Evolutionary conservation across 192 early-diverging fungal genomes (phyloP).

Genomic region (Coemansia sp.): DNA sequence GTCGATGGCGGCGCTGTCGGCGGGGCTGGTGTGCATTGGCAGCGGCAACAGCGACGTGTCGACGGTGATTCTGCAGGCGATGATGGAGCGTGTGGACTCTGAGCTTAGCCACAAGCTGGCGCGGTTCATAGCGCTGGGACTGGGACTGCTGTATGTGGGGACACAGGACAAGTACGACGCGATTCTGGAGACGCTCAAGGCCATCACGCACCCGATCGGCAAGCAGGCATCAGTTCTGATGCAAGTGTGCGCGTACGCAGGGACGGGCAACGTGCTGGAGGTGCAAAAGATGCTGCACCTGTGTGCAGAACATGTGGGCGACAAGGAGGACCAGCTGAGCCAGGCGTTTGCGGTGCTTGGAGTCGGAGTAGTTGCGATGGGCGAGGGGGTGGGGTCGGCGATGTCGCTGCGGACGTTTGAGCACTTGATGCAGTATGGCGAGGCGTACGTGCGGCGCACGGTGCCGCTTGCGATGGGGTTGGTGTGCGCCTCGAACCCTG

Average conservation of each 20-base stretch:
- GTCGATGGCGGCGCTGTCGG: constrained; percentile 81
- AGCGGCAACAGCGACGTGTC: constrained; percentile 87
- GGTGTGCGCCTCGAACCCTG: constrained; percentile 94
- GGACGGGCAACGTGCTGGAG: constrained; percentile 94
- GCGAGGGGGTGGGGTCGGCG: constrained; percentile 93
- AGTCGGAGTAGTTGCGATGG: constrained; percentile 93
- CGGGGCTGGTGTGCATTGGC: constrained; percentile 92
- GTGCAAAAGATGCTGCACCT: constrained; percentile 94
- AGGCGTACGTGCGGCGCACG: constrained; percentile 86
- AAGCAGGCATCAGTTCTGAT: constrained; percentile 86
- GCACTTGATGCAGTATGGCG: constrained; percentile 99
- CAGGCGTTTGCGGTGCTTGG: constrained; percentile 97
- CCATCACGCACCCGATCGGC: constrained; percentile 89
- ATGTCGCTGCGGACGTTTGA: constrained; percentile 95
- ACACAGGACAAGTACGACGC: constrained; percentile 89
- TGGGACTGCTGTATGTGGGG: constrained; percentile 86
- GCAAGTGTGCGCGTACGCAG: constrained; percentile 87
- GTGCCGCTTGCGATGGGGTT: constrained; percentile 95
- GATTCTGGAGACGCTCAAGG: constrained; percentile 90
- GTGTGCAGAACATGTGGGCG: constrained; percentile 92
- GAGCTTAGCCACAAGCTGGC: constrained; percentile 85
- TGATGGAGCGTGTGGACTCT: constrained; percentile 90
- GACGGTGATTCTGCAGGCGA: constrained; percentile 84
- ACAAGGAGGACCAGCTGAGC: constrained; percentile 79
- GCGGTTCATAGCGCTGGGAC: constrained; percentile 90